Conservation (phyloP, 192 early-diverging fungal genomes). For the Allomyces macrogynus region DNA sequence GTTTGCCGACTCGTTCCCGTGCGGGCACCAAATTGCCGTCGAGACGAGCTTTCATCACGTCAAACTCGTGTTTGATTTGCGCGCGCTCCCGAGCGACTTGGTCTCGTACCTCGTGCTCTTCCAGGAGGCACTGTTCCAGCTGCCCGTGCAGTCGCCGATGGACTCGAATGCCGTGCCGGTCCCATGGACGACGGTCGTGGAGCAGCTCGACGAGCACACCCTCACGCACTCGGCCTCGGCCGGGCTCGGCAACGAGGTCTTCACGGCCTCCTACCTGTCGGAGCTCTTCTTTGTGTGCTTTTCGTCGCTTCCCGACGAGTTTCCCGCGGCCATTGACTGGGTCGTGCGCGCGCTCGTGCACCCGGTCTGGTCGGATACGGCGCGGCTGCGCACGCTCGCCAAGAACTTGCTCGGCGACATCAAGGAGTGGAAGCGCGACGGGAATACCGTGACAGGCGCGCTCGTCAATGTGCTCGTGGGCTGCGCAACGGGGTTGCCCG, state of each 20-base stretch:
- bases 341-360: constrained; percentile 35
- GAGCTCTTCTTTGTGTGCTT: constrained; percentile 36
- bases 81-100: constrained; percentile 28
- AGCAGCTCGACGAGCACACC: constrained; percentile 22
- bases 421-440: constrained; percentile 43
- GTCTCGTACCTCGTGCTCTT: constrained; percentile 53
- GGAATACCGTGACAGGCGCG: constrained; percentile 24
- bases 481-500: neutral
- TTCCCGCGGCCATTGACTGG: constrained; percentile 18
- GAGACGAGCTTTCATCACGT: constrained; percentile 45
- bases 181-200: constrained; percentile 1
- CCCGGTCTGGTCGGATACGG: constrained; percentile 34
- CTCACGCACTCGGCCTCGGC: constrained; percentile 18
- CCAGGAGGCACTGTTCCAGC: constrained; percentile 51
- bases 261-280: constrained; percentile 24
- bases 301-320: constrained; percentile 13
- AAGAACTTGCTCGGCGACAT: constrained; percentile 50
- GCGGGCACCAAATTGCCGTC: constrained; percentile 36
- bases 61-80: constrained; percentile 29
- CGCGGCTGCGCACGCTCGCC: constrained; percentile 41
- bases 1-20: constrained; percentile 19
- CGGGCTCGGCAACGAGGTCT: constrained; percentile 21
- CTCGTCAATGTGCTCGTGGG: constrained; percentile 5
- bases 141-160: constrained; percentile 24
- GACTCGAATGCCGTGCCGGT: neutral